A percentile compares a stretch with the other conserved stretches of the same genome.
Evolutionary conservation across 805 yeast species (phyloP).

Genomic region (Saccharomycopsis fibuligera): DNA sequence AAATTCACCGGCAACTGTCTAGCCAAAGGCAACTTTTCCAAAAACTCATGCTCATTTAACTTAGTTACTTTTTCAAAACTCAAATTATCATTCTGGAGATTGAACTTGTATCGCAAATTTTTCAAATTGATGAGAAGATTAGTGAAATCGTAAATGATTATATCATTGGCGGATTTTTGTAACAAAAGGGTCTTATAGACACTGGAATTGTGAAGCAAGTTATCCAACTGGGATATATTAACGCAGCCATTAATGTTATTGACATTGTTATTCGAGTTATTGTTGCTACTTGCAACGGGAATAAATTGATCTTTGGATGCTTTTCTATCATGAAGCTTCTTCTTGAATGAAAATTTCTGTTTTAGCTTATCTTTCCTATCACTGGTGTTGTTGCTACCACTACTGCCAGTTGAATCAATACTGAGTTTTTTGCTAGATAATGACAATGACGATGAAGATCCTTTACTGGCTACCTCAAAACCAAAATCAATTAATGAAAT

Average conservation of each 20-base stretch:
- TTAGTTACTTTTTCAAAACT: conserved; percentile 12
- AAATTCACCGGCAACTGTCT: conserved; percentile 15
- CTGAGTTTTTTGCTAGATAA: neutral
- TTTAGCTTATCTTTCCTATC: neutral
- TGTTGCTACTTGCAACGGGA: neutral
- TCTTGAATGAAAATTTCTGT: conserved; percentile 1
- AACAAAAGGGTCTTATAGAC: conserved; percentile 1
- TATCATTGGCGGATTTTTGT: neutral
- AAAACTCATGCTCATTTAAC: conserved; percentile 3
- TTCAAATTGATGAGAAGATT: conserved; percentile 12
- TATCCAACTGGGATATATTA: conserved; percentile 3
- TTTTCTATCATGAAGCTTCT: conserved; percentile 3
- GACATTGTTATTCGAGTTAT: neutral
- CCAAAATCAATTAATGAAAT: conserved; percentile 18
- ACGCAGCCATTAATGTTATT: neutral
- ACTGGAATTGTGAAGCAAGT: neutral
- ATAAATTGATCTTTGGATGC: neutral
- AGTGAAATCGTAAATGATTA: conserved; percentile 15
- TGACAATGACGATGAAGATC: neutral
- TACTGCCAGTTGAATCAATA: neutral
- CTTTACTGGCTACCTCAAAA: conserved; percentile 1
- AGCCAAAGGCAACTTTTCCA: conserved; percentile 15
- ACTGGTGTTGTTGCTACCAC: neutral
- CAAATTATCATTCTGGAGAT: conserved; percentile 18
- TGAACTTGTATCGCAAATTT: conserved; percentile 16